Evolutionary conservation across 768 basidiomycete genomes (phyloP).

Genomic region (Exidia glandulosa): DNA sequence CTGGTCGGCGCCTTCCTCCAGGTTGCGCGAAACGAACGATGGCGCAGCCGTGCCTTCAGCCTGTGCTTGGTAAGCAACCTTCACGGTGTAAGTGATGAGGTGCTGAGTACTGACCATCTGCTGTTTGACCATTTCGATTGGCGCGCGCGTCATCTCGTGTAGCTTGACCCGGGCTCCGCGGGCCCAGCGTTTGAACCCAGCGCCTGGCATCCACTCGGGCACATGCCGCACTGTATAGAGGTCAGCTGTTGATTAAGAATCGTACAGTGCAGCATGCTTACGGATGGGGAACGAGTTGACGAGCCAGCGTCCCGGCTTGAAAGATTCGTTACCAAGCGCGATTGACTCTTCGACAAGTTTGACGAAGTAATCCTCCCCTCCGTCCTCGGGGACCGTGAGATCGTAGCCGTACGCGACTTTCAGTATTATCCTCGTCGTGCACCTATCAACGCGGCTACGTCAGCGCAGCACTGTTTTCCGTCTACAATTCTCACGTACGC

Average conservation of each 20-base stretch:
- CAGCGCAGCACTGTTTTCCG: background rate
- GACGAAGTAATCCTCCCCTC: background rate
- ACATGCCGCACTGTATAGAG: slow-evolving; percentile 6
- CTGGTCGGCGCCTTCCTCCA: background rate
- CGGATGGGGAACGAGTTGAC: slow-evolving; percentile 7
- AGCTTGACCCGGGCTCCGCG: slow-evolving; percentile 2
- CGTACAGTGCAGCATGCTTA: background rate
- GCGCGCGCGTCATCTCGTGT: slow-evolving; percentile 5
- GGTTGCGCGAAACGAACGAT: background rate
- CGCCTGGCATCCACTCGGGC: slow-evolving; percentile 13
- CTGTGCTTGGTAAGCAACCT: background rate
- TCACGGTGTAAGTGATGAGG: background rate
- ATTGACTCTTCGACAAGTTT: background rate
- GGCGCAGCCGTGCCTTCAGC: background rate
- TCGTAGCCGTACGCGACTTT: background rate
- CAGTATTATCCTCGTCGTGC: background rate
- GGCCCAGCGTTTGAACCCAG: slow-evolving; percentile 8
- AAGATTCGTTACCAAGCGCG: background rate
- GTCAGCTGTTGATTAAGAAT: background rate
- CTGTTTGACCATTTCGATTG: slow-evolving; percentile 9
- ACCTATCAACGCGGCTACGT: background rate
- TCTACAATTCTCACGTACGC: background rate
- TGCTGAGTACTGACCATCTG: slow-evolving; percentile 6
- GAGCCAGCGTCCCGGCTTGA: slow-evolving; percentile 6
- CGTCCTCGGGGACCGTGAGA: background rate